Percentiles rank a stretch among this genome's conserved stretches.
Evolutionary conservation across 176 grass and related monocot genomes (phyloP).

Genomic region (Cymbopogon citratus): DNA sequence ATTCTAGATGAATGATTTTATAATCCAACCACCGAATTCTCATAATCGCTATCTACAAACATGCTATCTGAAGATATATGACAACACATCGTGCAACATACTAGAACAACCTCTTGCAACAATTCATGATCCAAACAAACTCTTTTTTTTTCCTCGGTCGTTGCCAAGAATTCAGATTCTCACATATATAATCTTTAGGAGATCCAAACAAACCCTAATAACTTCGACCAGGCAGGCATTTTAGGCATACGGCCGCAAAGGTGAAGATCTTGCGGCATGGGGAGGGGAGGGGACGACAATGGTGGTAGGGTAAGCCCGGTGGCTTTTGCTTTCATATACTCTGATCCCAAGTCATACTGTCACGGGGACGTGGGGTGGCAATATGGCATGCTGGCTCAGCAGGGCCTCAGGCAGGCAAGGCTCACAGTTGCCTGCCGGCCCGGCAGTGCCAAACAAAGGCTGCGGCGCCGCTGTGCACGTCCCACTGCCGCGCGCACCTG

Average conservation of each 20-base stretch:
- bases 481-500: constrained; percentile 33
- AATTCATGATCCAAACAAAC: too few species aligned
- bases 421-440: neutral
- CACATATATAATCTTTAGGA: too few species aligned
- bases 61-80: too few species aligned
- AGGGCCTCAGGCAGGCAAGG: too few species aligned
- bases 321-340: constrained; percentile 15
- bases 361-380: neutral
- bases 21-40: too few species aligned
- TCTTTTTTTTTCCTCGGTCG: too few species aligned
- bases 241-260: neutral
- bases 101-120: too few species aligned
- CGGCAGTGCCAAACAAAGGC: neutral
- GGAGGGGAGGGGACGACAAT: neutral
- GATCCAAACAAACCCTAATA: too few species aligned
- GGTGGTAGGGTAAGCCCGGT: neutral
- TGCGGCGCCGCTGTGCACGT: neutral
- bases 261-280: neutral
- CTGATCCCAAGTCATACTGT: neutral
- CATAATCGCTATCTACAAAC: too few species aligned
- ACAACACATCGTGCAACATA: too few species aligned
- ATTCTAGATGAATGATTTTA: too few species aligned
- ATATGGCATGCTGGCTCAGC: neutral
- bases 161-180: too few species aligned
- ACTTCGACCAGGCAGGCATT: neutral